Evolutionary conservation across 2,329 filamentous ascomycete species (phyloP).

Genomic region (Herpotrichia juniperi): DNA sequence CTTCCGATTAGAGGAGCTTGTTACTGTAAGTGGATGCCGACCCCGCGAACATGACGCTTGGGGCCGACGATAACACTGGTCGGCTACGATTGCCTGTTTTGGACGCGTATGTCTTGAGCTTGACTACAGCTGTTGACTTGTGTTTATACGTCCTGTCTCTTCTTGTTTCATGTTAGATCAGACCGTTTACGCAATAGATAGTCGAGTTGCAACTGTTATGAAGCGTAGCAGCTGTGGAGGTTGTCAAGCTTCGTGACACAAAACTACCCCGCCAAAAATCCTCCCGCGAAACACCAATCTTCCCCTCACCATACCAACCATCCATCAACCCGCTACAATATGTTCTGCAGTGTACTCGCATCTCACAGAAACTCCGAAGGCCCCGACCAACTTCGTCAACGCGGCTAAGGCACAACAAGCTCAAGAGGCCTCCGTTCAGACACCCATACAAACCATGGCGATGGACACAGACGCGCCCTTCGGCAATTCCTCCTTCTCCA

Average conservation of each 20-base stretch:
- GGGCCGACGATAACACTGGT: not conserved
- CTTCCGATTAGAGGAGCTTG: not conserved
- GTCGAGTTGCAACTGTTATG: not conserved
- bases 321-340: too few relatives aligned
- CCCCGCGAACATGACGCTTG: constrained; percentile 7
- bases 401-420: not conserved
- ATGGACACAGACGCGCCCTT: constrained; percentile 34
- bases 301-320: not conserved
- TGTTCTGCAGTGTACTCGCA: too few relatives aligned
- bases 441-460: constrained; percentile 23
- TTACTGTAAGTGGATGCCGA: constrained; percentile 1
- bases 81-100: constrained; percentile 6
- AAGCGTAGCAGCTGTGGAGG: not conserved
- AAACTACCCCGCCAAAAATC: constrained; percentile 2
- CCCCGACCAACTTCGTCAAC: not conserved
- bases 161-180: not conserved
- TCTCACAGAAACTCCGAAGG: too few relatives aligned
- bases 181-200: not conserved
- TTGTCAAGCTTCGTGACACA: not conserved
- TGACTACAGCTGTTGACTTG: not conserved
- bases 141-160: not conserved
- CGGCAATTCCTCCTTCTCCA: constrained; percentile 4
- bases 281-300: too few relatives aligned
- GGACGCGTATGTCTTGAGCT: not conserved
- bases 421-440: not conserved